Percentiles rank a stretch among this genome's conserved stretches.
phyloP scores from a whole-genome alignment of 306 rosid genomes.

The Pterocarpus macrocarpus region DNA sequence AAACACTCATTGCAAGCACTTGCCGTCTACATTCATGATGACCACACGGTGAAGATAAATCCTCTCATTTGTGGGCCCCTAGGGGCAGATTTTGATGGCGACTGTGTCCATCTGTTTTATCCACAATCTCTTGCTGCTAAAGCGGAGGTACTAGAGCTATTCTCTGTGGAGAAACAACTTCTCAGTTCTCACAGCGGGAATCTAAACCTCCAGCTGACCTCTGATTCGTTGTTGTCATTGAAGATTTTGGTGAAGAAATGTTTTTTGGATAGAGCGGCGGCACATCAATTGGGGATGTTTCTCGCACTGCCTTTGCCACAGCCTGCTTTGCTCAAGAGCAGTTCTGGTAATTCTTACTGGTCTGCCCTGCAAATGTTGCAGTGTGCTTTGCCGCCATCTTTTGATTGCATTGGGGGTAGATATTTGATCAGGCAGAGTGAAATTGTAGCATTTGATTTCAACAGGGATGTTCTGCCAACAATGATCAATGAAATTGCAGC shows the following conservation, averaged over 20 bases:
- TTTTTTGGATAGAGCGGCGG: constrained; percentile 60
- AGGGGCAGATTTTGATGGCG: constrained; percentile 98
- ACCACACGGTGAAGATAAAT: constrained; percentile 87
- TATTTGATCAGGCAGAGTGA: constrained; percentile 70
- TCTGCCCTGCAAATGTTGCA: constrained; percentile 83
- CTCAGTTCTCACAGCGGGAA: constrained; percentile 95
- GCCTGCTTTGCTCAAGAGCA: constrained; percentile 67
- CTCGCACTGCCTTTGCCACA: constrained; percentile 69
- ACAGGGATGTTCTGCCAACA: constrained; percentile 64
- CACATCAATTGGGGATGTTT: constrained; percentile 86
- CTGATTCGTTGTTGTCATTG: constrained; percentile 79
- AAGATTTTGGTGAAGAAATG: constrained; percentile 65
- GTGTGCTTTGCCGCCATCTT: constrained; percentile 70
- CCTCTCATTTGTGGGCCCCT: constrained; percentile 95
- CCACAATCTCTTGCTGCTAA: constrained; percentile 93
- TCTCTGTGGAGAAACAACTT: constrained; percentile 86
- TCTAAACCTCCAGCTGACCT: constrained; percentile 75
- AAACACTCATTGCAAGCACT: constrained; percentile 96
- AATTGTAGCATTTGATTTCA: constrained; percentile 63
- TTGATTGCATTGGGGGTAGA: constrained; percentile 76
- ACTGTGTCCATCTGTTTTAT: constrained; percentile 87
- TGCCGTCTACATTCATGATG: constrained; percentile 84
- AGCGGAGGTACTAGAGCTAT: constrained; percentile 94
- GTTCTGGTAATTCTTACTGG: constrained; percentile 69
- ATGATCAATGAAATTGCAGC: constrained; percentile 79